Evolutionary conservation across 2,329 filamentous ascomycete species (phyloP).

Genomic region (Fusarium miscanthi): DNA sequence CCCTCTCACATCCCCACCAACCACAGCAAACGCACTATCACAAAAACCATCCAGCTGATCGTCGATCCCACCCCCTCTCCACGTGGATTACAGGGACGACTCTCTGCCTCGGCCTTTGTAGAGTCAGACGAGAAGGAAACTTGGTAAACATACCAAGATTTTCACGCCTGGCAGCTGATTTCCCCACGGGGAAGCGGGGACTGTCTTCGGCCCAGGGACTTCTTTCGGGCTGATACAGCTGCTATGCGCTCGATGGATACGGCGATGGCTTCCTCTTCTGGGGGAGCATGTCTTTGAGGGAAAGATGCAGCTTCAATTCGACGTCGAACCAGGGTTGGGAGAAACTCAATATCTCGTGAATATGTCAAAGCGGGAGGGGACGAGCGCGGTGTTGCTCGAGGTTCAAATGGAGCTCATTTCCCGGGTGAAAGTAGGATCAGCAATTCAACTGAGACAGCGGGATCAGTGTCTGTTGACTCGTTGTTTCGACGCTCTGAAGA

Average conservation of each 20-base stretch:
- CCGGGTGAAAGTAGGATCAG: constrained; percentile 9
- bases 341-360: not conserved
- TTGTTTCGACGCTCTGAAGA: not conserved
- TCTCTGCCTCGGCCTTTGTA: constrained; percentile 24
- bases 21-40: constrained; percentile 13
- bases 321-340: constrained; percentile 9
- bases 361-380: not conserved
- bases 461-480: constrained; percentile 1
- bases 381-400: not conserved
- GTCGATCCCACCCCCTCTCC: constrained; percentile 13
- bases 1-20: constrained; percentile 27
- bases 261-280: constrained; percentile 41
- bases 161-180: not conserved
- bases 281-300: constrained; percentile 14
- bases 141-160: not conserved
- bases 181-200: constrained; percentile 39
- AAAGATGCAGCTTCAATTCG: constrained; percentile 5
- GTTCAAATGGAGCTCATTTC: constrained; percentile 40
- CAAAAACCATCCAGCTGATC: constrained; percentile 34
- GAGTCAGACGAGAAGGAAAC: not conserved
- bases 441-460: constrained; percentile 18
- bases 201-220: constrained; percentile 14
- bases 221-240: constrained; percentile 28
- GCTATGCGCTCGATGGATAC: constrained; percentile 17
- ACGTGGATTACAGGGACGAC: constrained; percentile 9